Evolutionary conservation across 805 yeast species (phyloP).

Genomic region (Naumovozyma castellii): DNA sequence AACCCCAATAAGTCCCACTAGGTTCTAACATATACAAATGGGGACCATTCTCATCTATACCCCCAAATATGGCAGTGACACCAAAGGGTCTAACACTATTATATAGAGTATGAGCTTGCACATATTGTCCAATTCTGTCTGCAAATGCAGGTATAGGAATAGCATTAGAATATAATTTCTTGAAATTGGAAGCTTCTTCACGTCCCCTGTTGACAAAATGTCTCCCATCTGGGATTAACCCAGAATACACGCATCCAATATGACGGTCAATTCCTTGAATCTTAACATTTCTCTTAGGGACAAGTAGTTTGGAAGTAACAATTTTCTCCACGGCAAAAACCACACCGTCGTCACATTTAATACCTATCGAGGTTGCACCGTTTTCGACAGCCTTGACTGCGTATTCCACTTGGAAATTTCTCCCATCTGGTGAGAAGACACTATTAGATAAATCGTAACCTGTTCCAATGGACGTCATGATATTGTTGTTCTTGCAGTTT

Average conservation of each 20-base stretch:
- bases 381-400: constrained; percentile 97
- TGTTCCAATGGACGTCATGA: constrained; percentile 88
- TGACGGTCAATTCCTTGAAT: constrained; percentile 91
- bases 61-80: constrained; percentile 84
- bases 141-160: constrained; percentile 74
- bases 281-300: constrained; percentile 79
- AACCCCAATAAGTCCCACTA: constrained; percentile 96
- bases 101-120: constrained; percentile 91
- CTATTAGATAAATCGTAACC: constrained; percentile 97
- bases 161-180: constrained; percentile 63
- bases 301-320: constrained; percentile 75
- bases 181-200: constrained; percentile 78
- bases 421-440: constrained; percentile 81
- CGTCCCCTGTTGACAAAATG: constrained; percentile 86
- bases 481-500: neutral
- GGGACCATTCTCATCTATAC: constrained; percentile 81
- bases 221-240: constrained; percentile 93
- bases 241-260: constrained; percentile 90
- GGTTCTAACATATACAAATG: constrained; percentile 97
- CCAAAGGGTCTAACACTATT: constrained; percentile 98
- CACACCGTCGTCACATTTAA: constrained; percentile 84
- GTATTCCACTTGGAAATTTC: constrained; percentile 95
- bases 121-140: constrained; percentile 81
- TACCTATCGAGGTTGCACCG: constrained; percentile 91
- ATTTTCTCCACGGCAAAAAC: constrained; percentile 97